phyloP scores from a whole-genome alignment of 805 yeast species.

The Cyberlindnera mississippiensis region DNA sequence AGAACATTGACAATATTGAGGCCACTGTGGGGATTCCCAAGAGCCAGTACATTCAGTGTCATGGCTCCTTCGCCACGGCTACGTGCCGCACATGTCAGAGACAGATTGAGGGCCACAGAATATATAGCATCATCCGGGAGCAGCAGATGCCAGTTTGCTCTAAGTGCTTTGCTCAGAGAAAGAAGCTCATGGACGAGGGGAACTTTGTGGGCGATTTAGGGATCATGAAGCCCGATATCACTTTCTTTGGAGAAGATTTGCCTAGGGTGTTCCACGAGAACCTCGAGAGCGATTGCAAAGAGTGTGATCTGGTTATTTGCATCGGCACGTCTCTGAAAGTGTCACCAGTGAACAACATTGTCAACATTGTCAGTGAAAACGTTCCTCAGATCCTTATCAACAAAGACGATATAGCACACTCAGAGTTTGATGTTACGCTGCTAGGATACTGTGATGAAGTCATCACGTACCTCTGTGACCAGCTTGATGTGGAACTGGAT shows the following conservation, averaged over 20 bases:
- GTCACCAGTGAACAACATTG: slow-evolving; percentile 87
- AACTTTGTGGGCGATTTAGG: slow-evolving; percentile 52
- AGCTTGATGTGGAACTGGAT: slow-evolving; percentile 56
- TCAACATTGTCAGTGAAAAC: slow-evolving; percentile 63
- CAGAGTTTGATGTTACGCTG: slow-evolving; percentile 73
- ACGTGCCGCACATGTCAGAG: slow-evolving; percentile 75
- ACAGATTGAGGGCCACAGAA: slow-evolving; percentile 58
- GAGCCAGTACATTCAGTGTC: slow-evolving; percentile 79
- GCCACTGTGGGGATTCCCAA: slow-evolving; percentile 68
- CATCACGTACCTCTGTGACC: slow-evolving; percentile 57
- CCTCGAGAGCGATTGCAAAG: slow-evolving; percentile 53
- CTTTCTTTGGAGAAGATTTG: slow-evolving; percentile 83
- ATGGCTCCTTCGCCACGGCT: slow-evolving; percentile 88
- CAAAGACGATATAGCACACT: slow-evolving; percentile 68
- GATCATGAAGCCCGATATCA: slow-evolving; percentile 88
- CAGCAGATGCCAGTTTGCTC: slow-evolving; percentile 72
- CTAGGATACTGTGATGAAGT: slow-evolving; percentile 84
- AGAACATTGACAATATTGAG: slow-evolving; percentile 86
- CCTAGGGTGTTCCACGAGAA: slow-evolving; percentile 65
- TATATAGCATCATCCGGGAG: slow-evolving; percentile 55
- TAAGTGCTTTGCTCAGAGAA: slow-evolving; percentile 48
- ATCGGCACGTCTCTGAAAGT: slow-evolving; percentile 91
- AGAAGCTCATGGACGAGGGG: slow-evolving; percentile 28
- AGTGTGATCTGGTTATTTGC: slow-evolving; percentile 77
- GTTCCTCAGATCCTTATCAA: slow-evolving; percentile 82